Conservation (phyloP, 176 grass and related monocot genomes). For the Alopecurus myosuroides region DNA sequence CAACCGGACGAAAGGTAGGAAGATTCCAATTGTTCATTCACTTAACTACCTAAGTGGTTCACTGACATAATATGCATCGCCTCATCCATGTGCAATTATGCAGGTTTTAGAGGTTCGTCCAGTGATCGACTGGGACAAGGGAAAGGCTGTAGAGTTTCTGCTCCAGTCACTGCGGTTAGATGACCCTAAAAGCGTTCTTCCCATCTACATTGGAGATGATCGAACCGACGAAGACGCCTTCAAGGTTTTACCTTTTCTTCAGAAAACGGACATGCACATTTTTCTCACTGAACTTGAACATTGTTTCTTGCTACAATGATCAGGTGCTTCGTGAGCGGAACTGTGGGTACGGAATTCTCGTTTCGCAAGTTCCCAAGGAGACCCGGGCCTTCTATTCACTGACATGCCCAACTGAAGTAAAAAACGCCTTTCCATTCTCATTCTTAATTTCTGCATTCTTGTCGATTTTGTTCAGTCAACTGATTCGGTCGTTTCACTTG, state of each 20-base stretch:
- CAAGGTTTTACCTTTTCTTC: conserved; percentile 32
- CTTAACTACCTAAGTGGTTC: too few relatives aligned
- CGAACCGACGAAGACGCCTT: conserved; percentile 70
- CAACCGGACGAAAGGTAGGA: conserved; percentile 51
- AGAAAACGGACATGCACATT: not conserved
- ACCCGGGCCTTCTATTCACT: conserved; percentile 52
- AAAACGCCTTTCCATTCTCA: not conserved
- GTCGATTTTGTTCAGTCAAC: not conserved
- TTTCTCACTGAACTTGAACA: not conserved
- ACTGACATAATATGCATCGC: not conserved
- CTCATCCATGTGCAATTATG: not conserved
- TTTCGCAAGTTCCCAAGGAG: conserved; percentile 52
- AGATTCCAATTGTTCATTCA: not conserved
- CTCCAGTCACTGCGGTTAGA: conserved; percentile 42
- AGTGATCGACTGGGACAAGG: conserved; percentile 66
- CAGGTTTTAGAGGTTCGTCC: conserved; percentile 82
- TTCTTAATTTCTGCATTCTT: not conserved
- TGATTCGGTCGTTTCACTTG: not conserved
- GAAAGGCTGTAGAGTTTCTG: conserved; percentile 73
- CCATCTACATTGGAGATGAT: conserved; percentile 70
- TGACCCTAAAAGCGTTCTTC: conserved; percentile 32
- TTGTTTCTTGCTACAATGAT: not conserved
- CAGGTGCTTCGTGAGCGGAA: conserved; percentile 48
- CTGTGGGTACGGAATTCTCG: conserved; percentile 60
- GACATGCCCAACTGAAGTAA: conserved; percentile 49